Evolutionary conservation across 768 basidiomycete genomes (phyloP).

Genomic region (Holtermanniella nyarrowii): DNA sequence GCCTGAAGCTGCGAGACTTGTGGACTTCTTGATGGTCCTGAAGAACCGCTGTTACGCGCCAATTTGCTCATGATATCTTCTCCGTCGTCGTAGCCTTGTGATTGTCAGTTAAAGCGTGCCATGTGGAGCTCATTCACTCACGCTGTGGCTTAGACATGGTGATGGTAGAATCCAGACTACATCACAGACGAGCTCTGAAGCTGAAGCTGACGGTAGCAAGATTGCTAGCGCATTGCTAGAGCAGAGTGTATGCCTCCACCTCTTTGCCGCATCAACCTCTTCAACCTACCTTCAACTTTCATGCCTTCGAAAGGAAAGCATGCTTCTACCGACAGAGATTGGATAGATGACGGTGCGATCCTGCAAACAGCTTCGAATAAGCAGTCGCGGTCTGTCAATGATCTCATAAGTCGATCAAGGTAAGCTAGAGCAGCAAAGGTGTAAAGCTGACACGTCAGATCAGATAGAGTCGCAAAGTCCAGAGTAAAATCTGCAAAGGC

Average conservation of each 20-base stretch:
- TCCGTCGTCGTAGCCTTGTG: not conserved
- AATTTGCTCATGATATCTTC: not conserved
- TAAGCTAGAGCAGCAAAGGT: not conserved
- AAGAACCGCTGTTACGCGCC: not conserved
- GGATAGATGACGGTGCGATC: not conserved
- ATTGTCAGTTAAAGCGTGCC: not conserved
- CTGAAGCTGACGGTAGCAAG: not conserved
- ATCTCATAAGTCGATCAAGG: not conserved
- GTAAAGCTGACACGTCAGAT: not conserved
- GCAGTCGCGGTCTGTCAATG: not conserved
- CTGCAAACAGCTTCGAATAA: not conserved
- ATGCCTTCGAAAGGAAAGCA: not conserved
- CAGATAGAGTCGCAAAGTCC: not conserved
- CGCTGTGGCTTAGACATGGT: not conserved
- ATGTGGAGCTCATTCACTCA: not conserved
- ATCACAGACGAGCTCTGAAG: not conserved
- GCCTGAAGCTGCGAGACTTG: conserved; percentile 5
- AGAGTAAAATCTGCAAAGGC: not conserved
- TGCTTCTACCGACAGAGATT: not conserved
- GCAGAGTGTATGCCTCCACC: not conserved
- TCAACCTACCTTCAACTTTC: not conserved
- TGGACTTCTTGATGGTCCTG: not conserved
- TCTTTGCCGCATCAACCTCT: not conserved
- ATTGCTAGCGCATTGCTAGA: not conserved
- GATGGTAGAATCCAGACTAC: too few relatives aligned